These are phyloP conservation scores for Phytophthora europaea DNA, from an alignment of 352 stramenopile genomes.

Conservation along the genomic window DNA sequence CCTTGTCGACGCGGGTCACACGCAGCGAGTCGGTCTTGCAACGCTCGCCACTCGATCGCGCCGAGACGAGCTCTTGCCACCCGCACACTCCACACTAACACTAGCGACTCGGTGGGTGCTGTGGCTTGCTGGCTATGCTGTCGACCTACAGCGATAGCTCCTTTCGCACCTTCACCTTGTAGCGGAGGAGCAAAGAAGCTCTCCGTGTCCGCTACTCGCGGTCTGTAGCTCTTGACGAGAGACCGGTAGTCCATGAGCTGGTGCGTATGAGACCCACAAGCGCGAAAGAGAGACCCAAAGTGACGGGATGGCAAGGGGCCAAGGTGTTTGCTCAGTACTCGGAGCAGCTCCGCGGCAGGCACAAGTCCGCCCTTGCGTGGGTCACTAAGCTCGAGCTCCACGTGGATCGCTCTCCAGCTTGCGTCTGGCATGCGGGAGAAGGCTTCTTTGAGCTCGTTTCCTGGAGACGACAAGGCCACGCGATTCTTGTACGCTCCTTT, in stretches of 20 bases:
- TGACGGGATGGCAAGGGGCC: constrained; percentile 63
- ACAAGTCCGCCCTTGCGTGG: constrained; percentile 69
- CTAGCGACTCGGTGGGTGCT: constrained; percentile 70
- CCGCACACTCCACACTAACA: constrained; percentile 80
- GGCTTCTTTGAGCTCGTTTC: constrained; percentile 79
- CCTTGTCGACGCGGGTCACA: constrained; percentile 64
- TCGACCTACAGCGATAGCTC: constrained; percentile 37
- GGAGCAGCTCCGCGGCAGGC: constrained; percentile 65
- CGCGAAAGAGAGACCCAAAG: constrained; percentile 68
- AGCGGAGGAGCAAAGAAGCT: constrained; percentile 53
- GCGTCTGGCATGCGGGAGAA: constrained; percentile 69
- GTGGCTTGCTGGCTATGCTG: constrained; percentile 61
- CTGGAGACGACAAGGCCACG: constrained; percentile 61
- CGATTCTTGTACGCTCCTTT: constrained; percentile 73
- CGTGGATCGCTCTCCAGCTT: constrained; percentile 70
- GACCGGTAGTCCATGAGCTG: constrained; percentile 80
- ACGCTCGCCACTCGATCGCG: constrained; percentile 41
- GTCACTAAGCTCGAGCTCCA: constrained; percentile 74
- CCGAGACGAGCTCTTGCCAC: constrained; percentile 60
- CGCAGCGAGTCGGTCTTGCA: constrained; percentile 67
- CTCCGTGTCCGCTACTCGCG: constrained; percentile 60
- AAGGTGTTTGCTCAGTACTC: constrained; percentile 72
- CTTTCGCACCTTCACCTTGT: constrained; percentile 34
- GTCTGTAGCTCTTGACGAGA: constrained; percentile 76
- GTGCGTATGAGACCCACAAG: constrained; percentile 71